Base-by-base conservation (phyloP, 257 asterid genomes). In the Handroanthus guayacan region DNA sequence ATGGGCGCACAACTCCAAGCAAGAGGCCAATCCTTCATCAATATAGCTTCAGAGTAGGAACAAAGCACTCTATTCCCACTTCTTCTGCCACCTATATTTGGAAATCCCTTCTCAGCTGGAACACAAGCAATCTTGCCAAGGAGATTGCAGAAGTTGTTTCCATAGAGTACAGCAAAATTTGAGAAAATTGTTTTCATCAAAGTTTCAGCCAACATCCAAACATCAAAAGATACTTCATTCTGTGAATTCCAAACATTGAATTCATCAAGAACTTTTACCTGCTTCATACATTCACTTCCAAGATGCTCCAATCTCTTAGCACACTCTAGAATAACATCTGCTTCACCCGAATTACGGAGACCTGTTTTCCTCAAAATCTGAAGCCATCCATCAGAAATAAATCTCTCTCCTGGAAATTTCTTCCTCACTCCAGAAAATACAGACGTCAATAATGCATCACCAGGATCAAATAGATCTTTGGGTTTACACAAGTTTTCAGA, bases 1-100 rank as follows among this genome's bases (percentile, higher is more conserved):
- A 92, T 92, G 13, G 98, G 97, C 65, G 96, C 86, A 82, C 86
- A 86, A 81, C 98, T 91, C 98, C 97, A 94, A 78, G 97, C 98
- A 86, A 94, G 96, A 61, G 97, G 89, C 97, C 97, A 94, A 82
- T 94, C 98, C 82, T 89, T 89, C 81, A 85, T 82, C 71, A 92
- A 6, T 78, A 94, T 89, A 81, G 97, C 96, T 75, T 89, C 96
- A 82, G 86, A 77, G 62, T 89, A 94, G 14, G 98, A 92, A 75
- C 96, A 94, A 41, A 94, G 93, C 81, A 94, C 97, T 80, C 91
- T 89, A 66, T 88, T 90, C 72, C 96, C 91, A 78, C 88, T 86
- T 80, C 89, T 85, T 83, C 79, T 86, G 71, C 93, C 97, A 52
- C 93, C 90, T 31, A 83, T 65, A 70, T 84, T 84, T 58, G 97